These are phyloP conservation scores for Blastobotrys parvus DNA, from an alignment of 805 yeast genomes.

Conservation along the genomic window DNA sequence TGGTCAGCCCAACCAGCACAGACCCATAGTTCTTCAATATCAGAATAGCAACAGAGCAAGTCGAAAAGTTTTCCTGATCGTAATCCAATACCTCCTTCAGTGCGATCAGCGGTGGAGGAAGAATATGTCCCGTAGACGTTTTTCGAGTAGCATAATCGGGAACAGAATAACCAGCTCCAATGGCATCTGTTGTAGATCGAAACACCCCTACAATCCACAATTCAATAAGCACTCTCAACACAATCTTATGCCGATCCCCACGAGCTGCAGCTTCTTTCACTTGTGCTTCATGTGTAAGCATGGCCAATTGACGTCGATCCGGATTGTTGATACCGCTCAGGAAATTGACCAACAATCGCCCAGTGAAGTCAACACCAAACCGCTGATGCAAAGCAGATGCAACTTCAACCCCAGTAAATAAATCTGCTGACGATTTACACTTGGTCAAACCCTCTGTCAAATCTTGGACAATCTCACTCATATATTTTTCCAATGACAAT, in stretches of 20 bases:
- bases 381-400: constrained; percentile 72
- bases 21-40: constrained; percentile 54
- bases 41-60: constrained; percentile 17
- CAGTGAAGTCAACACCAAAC: constrained; percentile 48
- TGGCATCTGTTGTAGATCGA: constrained; percentile 36
- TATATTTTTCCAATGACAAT: constrained; percentile 62
- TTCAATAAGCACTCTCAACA: constrained; percentile 49
- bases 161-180: constrained; percentile 24
- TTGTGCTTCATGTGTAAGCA: constrained; percentile 21
- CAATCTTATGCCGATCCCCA: constrained; percentile 36
- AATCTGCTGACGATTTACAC: constrained; percentile 47
- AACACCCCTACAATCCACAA: constrained; percentile 51
- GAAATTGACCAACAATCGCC: constrained; percentile 34
- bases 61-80: constrained; percentile 24
- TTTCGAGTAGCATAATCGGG: constrained; percentile 37
- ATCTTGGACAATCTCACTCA: constrained; percentile 59
- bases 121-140: constrained; percentile 14
- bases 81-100: constrained; percentile 39
- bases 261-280: constrained; percentile 40
- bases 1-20: constrained; percentile 3
- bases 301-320: constrained; percentile 14
- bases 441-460: constrained; percentile 53
- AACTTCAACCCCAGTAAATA: constrained; percentile 56
- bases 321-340: constrained; percentile 21
- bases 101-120: constrained; percentile 36